phyloP scores from a whole-genome alignment of 345 rosid species.

The Carallia pectinifolia region DNA sequence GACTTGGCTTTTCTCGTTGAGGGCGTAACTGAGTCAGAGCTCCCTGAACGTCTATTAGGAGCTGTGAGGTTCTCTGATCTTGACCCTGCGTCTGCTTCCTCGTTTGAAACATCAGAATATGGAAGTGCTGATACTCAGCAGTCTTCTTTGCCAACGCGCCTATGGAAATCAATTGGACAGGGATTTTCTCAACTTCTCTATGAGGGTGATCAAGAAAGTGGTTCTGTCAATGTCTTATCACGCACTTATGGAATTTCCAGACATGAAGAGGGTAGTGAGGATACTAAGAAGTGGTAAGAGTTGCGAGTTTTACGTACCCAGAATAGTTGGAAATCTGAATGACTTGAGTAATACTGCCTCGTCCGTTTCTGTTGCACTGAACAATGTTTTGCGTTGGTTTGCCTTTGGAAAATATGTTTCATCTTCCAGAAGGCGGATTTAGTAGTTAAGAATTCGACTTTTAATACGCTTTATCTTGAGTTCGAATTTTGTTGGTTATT shows the following conservation, averaged over 20 bases:
- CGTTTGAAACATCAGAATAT: slow-evolving; percentile 33
- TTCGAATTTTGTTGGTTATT: no score
- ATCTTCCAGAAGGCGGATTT: no score
- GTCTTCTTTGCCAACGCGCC: slow-evolving; percentile 51
- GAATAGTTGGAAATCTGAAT: not conserved
- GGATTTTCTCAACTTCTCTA: slow-evolving; percentile 69
- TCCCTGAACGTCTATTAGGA: slow-evolving; percentile 78
- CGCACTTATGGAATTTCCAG: slow-evolving; percentile 35
- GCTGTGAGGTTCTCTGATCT: slow-evolving; percentile 82
- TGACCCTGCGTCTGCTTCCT: slow-evolving; percentile 59
- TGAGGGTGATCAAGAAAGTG: slow-evolving; percentile 55
- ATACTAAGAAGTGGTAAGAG: slow-evolving; percentile 46
- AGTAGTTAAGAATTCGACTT: no score
- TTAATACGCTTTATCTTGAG: no score
- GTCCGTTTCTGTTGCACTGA: not conserved
- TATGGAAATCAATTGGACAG: slow-evolving; percentile 81
- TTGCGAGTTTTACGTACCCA: not conserved
- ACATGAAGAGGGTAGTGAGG: slow-evolving; percentile 31
- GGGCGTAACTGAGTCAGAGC: slow-evolving; percentile 76
- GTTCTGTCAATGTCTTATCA: slow-evolving; percentile 24
- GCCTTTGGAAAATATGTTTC: no score
- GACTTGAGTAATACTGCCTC: not conserved
- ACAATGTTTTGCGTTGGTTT: no score
- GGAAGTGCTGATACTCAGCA: slow-evolving; percentile 27
- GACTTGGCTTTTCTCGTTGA: slow-evolving; percentile 89